Evolutionary conservation across 352 stramenopile species (phyloP).

Genomic region (Thalassiosira tumida): DNA sequence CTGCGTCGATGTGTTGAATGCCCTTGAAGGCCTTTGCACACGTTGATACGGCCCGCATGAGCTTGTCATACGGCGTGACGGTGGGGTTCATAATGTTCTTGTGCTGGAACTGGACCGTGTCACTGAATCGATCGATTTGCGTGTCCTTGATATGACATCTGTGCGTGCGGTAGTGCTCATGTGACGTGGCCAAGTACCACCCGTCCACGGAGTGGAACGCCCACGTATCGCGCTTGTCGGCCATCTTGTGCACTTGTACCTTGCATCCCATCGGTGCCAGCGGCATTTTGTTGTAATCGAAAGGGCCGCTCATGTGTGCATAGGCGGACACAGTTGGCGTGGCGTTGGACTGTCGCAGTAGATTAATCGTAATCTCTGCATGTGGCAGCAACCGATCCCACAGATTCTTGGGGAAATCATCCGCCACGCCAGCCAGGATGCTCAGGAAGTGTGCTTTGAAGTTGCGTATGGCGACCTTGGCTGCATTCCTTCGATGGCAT

Average conservation of each 20-base stretch:
- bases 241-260: neutral
- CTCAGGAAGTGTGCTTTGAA: constrained; percentile 6
- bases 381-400: constrained; percentile 77
- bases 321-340: constrained; percentile 76
- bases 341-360: constrained; percentile 66
- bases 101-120: constrained; percentile 33
- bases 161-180: constrained; percentile 66
- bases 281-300: constrained; percentile 76
- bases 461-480: neutral
- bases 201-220: constrained; percentile 57
- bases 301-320: constrained; percentile 38
- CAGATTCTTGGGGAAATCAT: constrained; percentile 1
- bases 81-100: constrained; percentile 17
- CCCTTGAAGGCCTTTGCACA: neutral
- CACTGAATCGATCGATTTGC: constrained; percentile 8
- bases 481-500: neutral
- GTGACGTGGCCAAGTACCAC: constrained; percentile 74
- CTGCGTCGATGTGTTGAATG: neutral
- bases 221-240: constrained; percentile 40
- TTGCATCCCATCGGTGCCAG: constrained; percentile 72
- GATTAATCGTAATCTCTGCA: constrained; percentile 73
- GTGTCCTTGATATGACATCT: constrained; percentile 27
- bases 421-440: neutral
- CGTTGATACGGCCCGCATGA: neutral
- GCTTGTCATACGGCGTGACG: neutral